These are phyloP conservation scores for Picea glauca DNA, from an alignment of 75 land plant species.

Conservation along the genomic window DNA sequence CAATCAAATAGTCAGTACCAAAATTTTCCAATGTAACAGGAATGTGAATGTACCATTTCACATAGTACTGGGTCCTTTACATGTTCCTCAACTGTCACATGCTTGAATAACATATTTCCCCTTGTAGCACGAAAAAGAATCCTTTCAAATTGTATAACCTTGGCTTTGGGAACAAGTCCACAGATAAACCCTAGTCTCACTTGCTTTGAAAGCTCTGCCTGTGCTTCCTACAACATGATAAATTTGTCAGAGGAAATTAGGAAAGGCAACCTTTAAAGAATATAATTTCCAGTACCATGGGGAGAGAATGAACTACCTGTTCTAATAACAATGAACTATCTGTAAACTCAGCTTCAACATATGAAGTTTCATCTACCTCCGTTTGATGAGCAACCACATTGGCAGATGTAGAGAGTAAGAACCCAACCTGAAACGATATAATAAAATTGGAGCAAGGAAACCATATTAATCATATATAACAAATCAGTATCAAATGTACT, in stretches of 20 bases:
- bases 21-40: neutral
- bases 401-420: conserved; percentile 52
- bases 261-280: conserved; percentile 27
- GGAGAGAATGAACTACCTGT: conserved; percentile 27
- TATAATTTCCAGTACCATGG: conserved; percentile 71
- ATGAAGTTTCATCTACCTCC: conserved; percentile 54
- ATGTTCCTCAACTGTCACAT: conserved; percentile 70
- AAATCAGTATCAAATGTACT: neutral
- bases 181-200: conserved; percentile 79
- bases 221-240: conserved; percentile 57
- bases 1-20: neutral
- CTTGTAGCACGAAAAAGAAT: conserved; percentile 98
- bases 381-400: conserved; percentile 36
- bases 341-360: conserved; percentile 20
- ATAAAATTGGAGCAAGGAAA: neutral
- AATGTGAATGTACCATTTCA: conserved; percentile 62
- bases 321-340: conserved; percentile 55
- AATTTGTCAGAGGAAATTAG: neutral
- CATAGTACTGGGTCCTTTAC: conserved; percentile 76
- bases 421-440: conserved; percentile 52
- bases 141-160: conserved; percentile 80
- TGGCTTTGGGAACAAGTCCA: conserved; percentile 77
- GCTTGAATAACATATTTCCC: conserved; percentile 92
- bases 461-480: neutral
- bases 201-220: conserved; percentile 57